Evolutionary conservation across 768 basidiomycete species (phyloP).

Genomic region (Psilocybe azurescens): DNA sequence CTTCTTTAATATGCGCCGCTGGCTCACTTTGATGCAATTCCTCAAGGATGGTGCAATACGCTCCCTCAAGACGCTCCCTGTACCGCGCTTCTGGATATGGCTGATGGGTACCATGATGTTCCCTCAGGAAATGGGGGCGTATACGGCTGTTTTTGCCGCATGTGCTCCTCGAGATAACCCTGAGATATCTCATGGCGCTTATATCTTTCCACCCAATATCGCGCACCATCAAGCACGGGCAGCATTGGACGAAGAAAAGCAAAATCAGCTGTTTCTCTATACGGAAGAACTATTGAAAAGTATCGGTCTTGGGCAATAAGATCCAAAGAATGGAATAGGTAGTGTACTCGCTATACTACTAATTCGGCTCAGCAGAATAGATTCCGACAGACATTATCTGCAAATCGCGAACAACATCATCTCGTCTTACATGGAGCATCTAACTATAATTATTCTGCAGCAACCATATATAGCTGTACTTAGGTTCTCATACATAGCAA

Average conservation of each 20-base stretch:
- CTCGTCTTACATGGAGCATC: too few species aligned
- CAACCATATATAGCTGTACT: too few species aligned
- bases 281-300: constrained; percentile 15
- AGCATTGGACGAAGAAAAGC: constrained; percentile 16
- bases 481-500: too few species aligned
- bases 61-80: constrained; percentile 21
- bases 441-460: too few species aligned
- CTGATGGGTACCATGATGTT: constrained; percentile 26
- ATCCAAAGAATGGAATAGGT: too few species aligned
- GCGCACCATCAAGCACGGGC: constrained; percentile 14
- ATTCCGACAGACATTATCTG: too few species aligned
- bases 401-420: too few species aligned
- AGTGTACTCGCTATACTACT: too few species aligned
- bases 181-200: constrained; percentile 24
- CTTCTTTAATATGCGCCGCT: neutral
- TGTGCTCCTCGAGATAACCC: constrained; percentile 24
- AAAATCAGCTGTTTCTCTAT: constrained; percentile 14
- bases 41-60: constrained; percentile 25
- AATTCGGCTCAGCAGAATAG: too few species aligned
- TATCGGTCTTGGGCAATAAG: constrained; percentile 5
- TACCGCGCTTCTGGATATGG: constrained; percentile 29
- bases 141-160: constrained; percentile 25
- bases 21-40: neutral
- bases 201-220: constrained; percentile 24
- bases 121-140: constrained; percentile 25